phyloP scores from a whole-genome alignment of 768 basidiomycete species.

The Rhodotorula taiwanensis region DNA sequence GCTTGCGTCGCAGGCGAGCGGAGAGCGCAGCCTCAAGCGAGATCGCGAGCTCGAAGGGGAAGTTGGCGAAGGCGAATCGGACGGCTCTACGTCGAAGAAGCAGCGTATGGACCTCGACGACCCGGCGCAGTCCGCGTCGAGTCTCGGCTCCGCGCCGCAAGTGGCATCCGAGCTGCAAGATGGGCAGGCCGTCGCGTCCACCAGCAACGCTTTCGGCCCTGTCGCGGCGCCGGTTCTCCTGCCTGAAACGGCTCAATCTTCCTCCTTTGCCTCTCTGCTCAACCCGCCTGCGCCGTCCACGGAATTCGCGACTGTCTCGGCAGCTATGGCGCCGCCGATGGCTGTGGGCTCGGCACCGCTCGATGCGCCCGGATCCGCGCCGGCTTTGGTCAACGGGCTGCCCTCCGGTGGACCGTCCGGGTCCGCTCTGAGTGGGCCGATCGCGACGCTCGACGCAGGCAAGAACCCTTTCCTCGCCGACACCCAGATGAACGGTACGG shows the following conservation, averaged over 20 bases:
- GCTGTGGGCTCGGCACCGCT: slow-evolving; percentile 7
- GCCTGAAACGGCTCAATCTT: not conserved
- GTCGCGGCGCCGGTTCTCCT: too few species aligned
- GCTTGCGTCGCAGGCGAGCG: too few species aligned
- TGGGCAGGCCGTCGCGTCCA: slow-evolving; percentile 10
- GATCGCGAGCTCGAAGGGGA: slow-evolving; percentile 1
- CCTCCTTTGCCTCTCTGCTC: slow-evolving; percentile 16
- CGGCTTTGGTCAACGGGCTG: too few species aligned
- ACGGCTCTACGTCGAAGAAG: slow-evolving; percentile 4
- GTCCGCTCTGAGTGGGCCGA: not conserved
- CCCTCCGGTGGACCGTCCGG: too few species aligned
- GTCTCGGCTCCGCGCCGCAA: slow-evolving; percentile 7
- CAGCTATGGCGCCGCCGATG: slow-evolving; percentile 14
- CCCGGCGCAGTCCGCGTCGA: slow-evolving; percentile 14
- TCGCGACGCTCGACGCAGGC: not conserved
- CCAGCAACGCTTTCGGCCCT: too few species aligned
- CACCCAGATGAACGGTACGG: too few species aligned
- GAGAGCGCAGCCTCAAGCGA: slow-evolving; percentile 26
- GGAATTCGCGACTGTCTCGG: not conserved
- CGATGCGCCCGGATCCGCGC: not conserved
- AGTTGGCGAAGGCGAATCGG: not conserved
- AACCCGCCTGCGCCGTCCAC: slow-evolving; percentile 13
- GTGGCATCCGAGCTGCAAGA: slow-evolving; percentile 1
- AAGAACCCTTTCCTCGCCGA: slow-evolving; percentile 1
- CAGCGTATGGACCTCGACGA: slow-evolving; percentile 6